phyloP scores from a whole-genome alignment of 805 yeast species.

The Hanseniaspora singularis region DNA sequence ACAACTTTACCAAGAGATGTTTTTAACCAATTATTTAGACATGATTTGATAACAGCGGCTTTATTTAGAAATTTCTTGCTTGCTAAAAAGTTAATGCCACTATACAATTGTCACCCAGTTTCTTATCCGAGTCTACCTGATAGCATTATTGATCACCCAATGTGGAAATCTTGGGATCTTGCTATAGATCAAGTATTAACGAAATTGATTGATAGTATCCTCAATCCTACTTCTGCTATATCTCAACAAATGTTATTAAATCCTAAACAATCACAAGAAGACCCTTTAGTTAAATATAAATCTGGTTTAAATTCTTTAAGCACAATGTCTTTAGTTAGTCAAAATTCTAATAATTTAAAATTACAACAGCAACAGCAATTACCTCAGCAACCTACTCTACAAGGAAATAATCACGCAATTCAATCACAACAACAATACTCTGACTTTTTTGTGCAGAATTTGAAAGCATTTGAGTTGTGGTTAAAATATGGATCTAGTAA shows the following conservation, averaged over 20 bases:
- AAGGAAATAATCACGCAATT: conserved; percentile 18
- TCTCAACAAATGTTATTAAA: conserved; percentile 21
- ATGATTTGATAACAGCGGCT: conserved; percentile 93
- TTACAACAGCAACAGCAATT: conserved; percentile 13
- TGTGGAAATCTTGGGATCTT: conserved; percentile 98
- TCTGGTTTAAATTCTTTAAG: conserved; percentile 28
- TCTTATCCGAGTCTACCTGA: conserved; percentile 91
- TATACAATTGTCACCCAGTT: conserved; percentile 83
- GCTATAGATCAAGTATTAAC: conserved; percentile 89
- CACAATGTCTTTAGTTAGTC: conserved; percentile 29
- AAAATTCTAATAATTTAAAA: conserved; percentile 17
- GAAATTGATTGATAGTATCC: conserved; percentile 42
- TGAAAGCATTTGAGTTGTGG: conserved; percentile 96
- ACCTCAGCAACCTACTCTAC: conserved; percentile 19
- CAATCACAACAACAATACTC: conserved; percentile 57
- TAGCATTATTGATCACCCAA: conserved; percentile 61
- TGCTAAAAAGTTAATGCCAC: conserved; percentile 89
- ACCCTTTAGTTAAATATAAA: conserved; percentile 24
- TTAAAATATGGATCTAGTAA: conserved; percentile 77
- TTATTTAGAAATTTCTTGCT: conserved; percentile 81
- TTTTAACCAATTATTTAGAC: conserved; percentile 82
- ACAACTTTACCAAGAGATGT: conserved; percentile 75
- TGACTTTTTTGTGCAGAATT: conserved; percentile 87
- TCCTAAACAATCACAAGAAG: conserved; percentile 20
- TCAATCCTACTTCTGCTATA: conserved; percentile 27